These are phyloP conservation scores for Fusarium secorum DNA, from an alignment of 2,329 filamentous ascomycete species.

Conservation along the genomic window DNA sequence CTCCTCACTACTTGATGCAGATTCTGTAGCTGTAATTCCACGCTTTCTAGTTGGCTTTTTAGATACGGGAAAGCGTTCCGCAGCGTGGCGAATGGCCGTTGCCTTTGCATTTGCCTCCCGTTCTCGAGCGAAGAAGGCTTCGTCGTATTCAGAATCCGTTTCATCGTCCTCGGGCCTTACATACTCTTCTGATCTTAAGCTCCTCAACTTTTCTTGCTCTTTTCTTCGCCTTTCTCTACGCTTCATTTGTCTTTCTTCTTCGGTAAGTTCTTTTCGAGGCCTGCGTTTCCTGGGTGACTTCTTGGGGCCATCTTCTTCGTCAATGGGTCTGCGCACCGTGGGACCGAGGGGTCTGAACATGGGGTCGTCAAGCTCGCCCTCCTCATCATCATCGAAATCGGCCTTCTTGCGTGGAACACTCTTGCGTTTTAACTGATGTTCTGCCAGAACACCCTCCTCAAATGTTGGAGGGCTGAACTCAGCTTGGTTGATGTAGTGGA, in stretches of 20 bases:
- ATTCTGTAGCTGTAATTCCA: not conserved
- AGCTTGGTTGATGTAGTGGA: slow-evolving; percentile 78
- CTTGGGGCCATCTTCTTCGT: slow-evolving; percentile 65
- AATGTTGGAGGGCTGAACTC: slow-evolving; percentile 82
- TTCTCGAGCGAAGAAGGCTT: slow-evolving; percentile 81
- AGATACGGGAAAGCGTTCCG: slow-evolving; percentile 1
- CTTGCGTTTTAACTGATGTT: slow-evolving; percentile 81
- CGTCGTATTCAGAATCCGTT: slow-evolving; percentile 74
- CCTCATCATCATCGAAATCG: slow-evolving; percentile 75
- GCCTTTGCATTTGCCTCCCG: slow-evolving; percentile 50
- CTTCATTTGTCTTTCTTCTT: slow-evolving; percentile 71
- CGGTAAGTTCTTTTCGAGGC: slow-evolving; percentile 59
- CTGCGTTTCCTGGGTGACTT: slow-evolving; percentile 55
- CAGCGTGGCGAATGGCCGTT: not conserved
- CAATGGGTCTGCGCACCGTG: slow-evolving; percentile 61
- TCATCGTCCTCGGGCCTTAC: slow-evolving; percentile 90
- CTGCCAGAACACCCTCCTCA: slow-evolving; percentile 76
- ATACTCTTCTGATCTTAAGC: slow-evolving; percentile 85
- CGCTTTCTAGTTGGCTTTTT: slow-evolving; percentile 47
- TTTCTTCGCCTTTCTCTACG: slow-evolving; percentile 69
- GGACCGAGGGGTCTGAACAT: slow-evolving; percentile 76
- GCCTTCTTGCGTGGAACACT: slow-evolving; percentile 62
- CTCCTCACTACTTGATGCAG: slow-evolving; percentile 6
- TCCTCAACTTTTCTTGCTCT: slow-evolving; percentile 77
- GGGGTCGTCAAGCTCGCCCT: slow-evolving; percentile 61